phyloP scores from a whole-genome alignment of 257 asterid genomes.

The Salvia rosmarinus region DNA sequence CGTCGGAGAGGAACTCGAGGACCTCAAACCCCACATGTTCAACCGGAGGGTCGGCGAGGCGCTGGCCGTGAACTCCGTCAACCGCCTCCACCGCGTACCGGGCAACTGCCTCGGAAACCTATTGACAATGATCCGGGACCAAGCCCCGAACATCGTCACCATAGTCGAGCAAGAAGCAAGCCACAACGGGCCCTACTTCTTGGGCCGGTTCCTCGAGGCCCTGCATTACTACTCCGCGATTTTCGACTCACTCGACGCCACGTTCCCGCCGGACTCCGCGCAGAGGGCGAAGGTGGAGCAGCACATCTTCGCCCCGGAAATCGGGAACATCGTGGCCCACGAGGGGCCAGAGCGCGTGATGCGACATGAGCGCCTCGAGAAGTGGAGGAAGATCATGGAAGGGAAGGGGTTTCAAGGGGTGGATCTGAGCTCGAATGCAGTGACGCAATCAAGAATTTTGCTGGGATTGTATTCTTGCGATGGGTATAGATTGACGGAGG shows the following conservation, averaged over 20 bases:
- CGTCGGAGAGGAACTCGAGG: constrained; percentile 70
- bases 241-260: constrained; percentile 82
- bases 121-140: constrained; percentile 69
- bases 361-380: constrained; percentile 80
- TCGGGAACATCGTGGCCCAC: constrained; percentile 66
- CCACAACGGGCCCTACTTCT: constrained; percentile 88
- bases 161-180: constrained; percentile 90
- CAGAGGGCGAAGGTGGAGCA: constrained; percentile 87
- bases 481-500: constrained; percentile 80
- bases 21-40: constrained; percentile 79
- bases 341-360: constrained; percentile 67
- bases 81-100: constrained; percentile 72
- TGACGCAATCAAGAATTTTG: constrained; percentile 77
- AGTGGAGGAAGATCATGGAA: constrained; percentile 85
- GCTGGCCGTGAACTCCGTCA: constrained; percentile 78
- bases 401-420: constrained; percentile 79
- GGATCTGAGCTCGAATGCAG: constrained; percentile 67
- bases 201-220: constrained; percentile 81
- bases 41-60: constrained; percentile 85
- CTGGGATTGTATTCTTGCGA: constrained; percentile 79
- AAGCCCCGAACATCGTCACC: constrained; percentile 83
- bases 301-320: constrained; percentile 76
- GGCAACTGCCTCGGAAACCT: constrained; percentile 55
- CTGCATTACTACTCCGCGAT: constrained; percentile 77
- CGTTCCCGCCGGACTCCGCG: constrained; percentile 74